Evolutionary conservation across 106 monocot species (phyloP), one percentile per base, ranked within the genome.

Genomic region (Dioscorea alata): DNA sequence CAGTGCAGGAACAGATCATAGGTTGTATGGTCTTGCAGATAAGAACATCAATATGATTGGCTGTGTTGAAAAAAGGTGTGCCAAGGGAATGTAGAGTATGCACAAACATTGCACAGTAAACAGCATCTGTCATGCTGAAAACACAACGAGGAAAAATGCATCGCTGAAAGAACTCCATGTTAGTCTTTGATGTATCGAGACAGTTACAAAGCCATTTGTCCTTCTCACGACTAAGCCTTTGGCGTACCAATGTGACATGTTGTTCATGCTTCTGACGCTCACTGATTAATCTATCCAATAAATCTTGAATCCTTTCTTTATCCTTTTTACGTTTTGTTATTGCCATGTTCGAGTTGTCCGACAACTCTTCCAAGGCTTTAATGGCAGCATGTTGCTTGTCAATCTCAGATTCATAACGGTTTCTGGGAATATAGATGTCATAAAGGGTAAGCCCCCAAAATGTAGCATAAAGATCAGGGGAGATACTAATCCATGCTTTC

Each of bases 401-500:
- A 23, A 99, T 90, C 85, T 99, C 99, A 60, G 89, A 71, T 52
- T 88, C 89, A 69, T 99, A 99, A 50, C 99, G 81, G 69, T 54
- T 76, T 87, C 72, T 90, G 28, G 99, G 99, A 64, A 99, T 85
- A 77, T 93, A 81, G 54, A 99, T 87, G 69, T 99, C 99, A 73
- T 93, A 99, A 1, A 93, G 86, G 65, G 99, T 93, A 53, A 99
- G 80, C 9, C 99, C 99, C 99, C 99, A 99, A 74, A 99, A 99
- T 48, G 99, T 90, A 32, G 81, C 79, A 82, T 99, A 93, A 4
- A 99, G 75, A 73, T 99, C 99, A 76, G 99, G 85, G 28, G 99
- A 99, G 16, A 99, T 85, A 71, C 93, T 90, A 72, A 90, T 99
- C 90, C 93, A 93, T 28, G 90, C 72, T 85, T 85, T 93, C 42